A percentile compares a stretch with the other conserved stretches of the same genome.
Conservation (phyloP, 2,329 filamentous ascomycete species). For the Verticillium longisporum region DNA sequence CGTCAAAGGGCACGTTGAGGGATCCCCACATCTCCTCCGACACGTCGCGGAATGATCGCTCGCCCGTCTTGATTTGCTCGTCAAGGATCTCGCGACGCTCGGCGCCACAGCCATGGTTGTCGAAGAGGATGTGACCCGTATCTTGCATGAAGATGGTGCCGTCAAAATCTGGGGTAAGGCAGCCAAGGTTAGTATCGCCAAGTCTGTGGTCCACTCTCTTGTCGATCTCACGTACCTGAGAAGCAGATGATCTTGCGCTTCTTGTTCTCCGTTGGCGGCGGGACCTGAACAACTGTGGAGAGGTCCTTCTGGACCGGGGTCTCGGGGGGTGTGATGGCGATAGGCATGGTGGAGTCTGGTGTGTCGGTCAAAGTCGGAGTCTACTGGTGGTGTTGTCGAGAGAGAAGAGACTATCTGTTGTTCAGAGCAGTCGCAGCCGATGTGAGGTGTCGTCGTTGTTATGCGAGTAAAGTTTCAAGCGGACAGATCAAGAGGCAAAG, state of each 20-base stretch:
- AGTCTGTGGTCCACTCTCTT: not conserved
- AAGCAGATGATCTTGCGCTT: constrained; percentile 53
- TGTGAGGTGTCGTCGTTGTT: not conserved
- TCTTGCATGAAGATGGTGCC: constrained; percentile 69
- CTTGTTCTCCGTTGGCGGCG: constrained; percentile 23
- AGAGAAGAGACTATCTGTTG: not conserved
- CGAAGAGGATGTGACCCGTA: constrained; percentile 63
- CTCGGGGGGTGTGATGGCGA: constrained; percentile 25
- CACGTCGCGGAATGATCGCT: constrained; percentile 62
- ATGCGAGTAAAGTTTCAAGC: not conserved
- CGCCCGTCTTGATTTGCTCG: constrained; percentile 56
- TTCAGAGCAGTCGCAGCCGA: constrained; percentile 1
- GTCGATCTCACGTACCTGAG: constrained; percentile 34
- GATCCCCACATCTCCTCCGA: constrained; percentile 68
- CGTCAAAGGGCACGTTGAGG: constrained; percentile 58
- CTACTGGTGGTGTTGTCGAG: not conserved
- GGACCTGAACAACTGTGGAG: constrained; percentile 7
- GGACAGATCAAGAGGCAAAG: not conserved
- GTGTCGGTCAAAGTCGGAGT: not conserved
- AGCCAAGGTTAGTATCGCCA: not conserved
- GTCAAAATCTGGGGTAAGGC: constrained; percentile 51
- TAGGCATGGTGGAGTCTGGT: constrained; percentile 22
- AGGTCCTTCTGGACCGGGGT: constrained; percentile 19
- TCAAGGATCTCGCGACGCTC: constrained; percentile 50
- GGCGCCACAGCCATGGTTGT: constrained; percentile 55